Base-by-base conservation (phyloP, 176 grass and related monocot species). In the Avena sativa region DNA sequence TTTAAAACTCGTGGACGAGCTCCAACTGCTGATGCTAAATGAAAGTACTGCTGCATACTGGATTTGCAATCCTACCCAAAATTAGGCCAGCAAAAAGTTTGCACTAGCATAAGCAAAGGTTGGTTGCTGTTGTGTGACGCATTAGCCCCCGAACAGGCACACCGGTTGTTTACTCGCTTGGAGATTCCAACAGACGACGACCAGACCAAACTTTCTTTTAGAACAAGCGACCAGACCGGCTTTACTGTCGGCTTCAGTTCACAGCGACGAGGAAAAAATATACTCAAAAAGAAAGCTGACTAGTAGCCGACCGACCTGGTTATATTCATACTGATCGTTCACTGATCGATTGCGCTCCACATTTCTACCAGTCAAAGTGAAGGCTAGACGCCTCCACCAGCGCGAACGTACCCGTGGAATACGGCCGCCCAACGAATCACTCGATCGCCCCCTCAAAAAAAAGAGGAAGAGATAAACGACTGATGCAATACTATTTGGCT, bases 381-480 rank as follows among this genome's bases (percentile, higher is more conserved):
- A 83, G 30, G 55, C 16, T 46, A 69, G 47, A 82, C 80, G 46
- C 53, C 62, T 70, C 51, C 71, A 78, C 83, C 40, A 81, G 30
- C 20, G 51, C 38, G 51, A 60, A 13, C 69, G 23, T 56, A 26
- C 66, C 8, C 46, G 82, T 58, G 70, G 72, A 83, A 83, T 34
- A 55, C 62, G 56, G 79, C 79, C 63, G 63, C 52, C 84, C 72
- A 86, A 55, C 88, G 70, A 83, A 79, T 83, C 70, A 78, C 20
- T 16, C 32, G 32, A 34, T 34, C 32, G 46, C 8, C 55, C n/a
- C 55, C 82, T 36, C 72, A 15, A 17, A 71, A 17, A 71, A 8
- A 78, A 62, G 12, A 21, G 2, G 34, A 68, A 1, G 51, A 15
- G 48, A 9, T 9, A 26, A 68, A 68, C 14, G 5, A 25, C 28